Conservation (phyloP, 169 alveolate genomes). For the Plasmodium vivax region DNA sequence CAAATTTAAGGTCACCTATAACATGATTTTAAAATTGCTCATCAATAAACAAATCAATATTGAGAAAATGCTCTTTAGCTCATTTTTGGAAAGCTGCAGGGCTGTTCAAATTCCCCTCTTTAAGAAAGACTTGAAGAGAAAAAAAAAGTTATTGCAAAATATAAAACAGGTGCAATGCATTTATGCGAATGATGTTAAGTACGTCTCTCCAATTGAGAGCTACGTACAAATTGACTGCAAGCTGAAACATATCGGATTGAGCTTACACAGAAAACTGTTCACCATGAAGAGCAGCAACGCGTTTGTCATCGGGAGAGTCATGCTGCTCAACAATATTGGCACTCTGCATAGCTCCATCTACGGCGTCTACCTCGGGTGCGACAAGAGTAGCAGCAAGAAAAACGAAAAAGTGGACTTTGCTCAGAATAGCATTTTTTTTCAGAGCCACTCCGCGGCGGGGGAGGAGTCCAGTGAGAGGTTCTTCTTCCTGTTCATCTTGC, state of each 20-base stretch:
- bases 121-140: conserved; percentile 79
- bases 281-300: conserved; percentile 55
- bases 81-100: conserved; percentile 89
- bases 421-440: conserved; percentile 67
- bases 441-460: background rate
- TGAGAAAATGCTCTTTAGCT: conserved; percentile 88
- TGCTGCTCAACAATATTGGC: conserved; percentile 40
- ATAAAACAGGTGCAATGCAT: conserved; percentile 75
- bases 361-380: conserved; percentile 66
- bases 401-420: conserved; percentile 47
- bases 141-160: conserved; percentile 58
- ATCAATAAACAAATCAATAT: conserved; percentile 86
- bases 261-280: conserved; percentile 56
- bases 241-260: conserved; percentile 63
- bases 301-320: conserved; percentile 73
- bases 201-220: conserved; percentile 49
- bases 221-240: conserved; percentile 71
- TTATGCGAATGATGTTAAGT: conserved; percentile 18
- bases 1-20: conserved; percentile 93
- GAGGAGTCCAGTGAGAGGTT: conserved; percentile 31
- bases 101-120: conserved; percentile 82
- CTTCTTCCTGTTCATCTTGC: conserved; percentile 50
- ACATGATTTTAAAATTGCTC: conserved; percentile 89
- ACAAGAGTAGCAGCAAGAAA: conserved; percentile 47
- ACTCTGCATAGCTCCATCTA: conserved; percentile 60